These are phyloP conservation scores for Tricholoma sp. DNA, from an alignment of 768 basidiomycete genomes.

Conservation along the genomic window DNA sequence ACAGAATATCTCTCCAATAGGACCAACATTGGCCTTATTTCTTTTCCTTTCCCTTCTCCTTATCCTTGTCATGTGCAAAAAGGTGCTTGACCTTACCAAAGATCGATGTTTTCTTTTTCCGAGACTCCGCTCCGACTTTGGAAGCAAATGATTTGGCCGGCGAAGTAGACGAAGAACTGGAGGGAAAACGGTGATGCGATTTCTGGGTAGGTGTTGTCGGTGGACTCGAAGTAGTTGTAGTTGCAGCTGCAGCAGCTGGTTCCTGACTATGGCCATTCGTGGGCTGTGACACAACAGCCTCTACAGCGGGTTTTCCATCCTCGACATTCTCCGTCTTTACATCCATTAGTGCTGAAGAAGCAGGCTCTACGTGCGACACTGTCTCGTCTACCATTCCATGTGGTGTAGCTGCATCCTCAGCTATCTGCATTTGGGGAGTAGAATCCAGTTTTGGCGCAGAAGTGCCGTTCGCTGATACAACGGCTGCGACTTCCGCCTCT, in stretches of 20 bases:
- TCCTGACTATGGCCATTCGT: conserved; percentile 2
- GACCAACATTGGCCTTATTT: background rate
- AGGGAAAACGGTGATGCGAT: conserved; percentile 20
- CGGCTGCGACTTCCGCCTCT: background rate
- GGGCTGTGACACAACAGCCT: background rate
- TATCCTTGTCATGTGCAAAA: conserved; percentile 44
- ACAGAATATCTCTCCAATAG: too few species aligned
- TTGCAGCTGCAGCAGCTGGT: background rate
- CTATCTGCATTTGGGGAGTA: background rate
- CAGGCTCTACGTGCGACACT: background rate
- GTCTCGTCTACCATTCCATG: background rate
- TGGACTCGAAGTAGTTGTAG: conserved; percentile 11
- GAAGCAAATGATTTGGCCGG: conserved; percentile 22
- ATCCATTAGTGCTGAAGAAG: background rate
- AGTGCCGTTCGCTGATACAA: background rate
- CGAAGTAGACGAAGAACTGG: conserved; percentile 16
- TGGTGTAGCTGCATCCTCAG: background rate
- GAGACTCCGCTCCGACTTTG: conserved; percentile 27
- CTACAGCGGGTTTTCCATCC: background rate
- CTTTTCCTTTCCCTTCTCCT: conserved; percentile 33
- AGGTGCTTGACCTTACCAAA: conserved; percentile 49
- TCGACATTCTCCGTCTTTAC: conserved; percentile 2
- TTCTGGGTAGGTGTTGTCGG: conserved; percentile 16
- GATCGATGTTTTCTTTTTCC: conserved; percentile 51
- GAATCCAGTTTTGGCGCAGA: background rate